phyloP scores from a whole-genome alignment of 2,329 filamentous ascomycete genomes.

The Scedosporium minutisporum region DNA sequence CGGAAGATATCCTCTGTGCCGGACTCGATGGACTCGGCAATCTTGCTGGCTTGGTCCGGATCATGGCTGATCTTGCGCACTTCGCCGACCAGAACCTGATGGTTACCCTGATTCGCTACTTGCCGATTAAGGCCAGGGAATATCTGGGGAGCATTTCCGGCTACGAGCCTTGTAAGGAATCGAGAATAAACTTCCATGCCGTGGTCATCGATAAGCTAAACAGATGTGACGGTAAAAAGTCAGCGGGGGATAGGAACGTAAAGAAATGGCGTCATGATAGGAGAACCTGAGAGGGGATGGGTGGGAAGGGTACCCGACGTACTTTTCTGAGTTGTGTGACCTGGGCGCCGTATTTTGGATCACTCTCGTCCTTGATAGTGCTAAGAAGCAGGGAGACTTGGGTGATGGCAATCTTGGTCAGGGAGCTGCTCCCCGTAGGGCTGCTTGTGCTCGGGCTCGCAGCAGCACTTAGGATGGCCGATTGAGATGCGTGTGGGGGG shows the following conservation, averaged over 20 bases:
- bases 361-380: conserved; percentile 90
- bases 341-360: conserved; percentile 86
- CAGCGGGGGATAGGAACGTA: conserved; percentile 7
- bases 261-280: conserved; percentile 3
- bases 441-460: conserved; percentile 53
- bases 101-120: conserved; percentile 68
- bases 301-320: conserved; percentile 18
- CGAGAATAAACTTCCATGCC: conserved; percentile 98
- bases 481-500: conserved; percentile 47
- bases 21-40: conserved; percentile 86
- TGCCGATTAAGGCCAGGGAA: conserved; percentile 71
- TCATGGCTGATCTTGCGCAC: conserved; percentile 79
- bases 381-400: conserved; percentile 92
- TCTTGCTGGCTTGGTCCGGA: conserved; percentile 74
- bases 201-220: conserved; percentile 90
- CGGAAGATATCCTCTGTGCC: conserved; percentile 88
- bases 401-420: conserved; percentile 89
- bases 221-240: conserved; percentile 5
- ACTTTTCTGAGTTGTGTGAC: conserved; percentile 89
- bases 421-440: conserved; percentile 53
- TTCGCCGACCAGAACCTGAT: conserved; percentile 72
- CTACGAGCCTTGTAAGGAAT: conserved; percentile 88
- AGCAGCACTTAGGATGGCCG: conserved; percentile 48
- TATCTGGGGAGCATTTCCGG: conserved; percentile 83
- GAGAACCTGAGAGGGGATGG: background rate